Evolutionary conservation across 345 rosid genomes (phyloP).

Genomic region (Salix suchowensis): DNA sequence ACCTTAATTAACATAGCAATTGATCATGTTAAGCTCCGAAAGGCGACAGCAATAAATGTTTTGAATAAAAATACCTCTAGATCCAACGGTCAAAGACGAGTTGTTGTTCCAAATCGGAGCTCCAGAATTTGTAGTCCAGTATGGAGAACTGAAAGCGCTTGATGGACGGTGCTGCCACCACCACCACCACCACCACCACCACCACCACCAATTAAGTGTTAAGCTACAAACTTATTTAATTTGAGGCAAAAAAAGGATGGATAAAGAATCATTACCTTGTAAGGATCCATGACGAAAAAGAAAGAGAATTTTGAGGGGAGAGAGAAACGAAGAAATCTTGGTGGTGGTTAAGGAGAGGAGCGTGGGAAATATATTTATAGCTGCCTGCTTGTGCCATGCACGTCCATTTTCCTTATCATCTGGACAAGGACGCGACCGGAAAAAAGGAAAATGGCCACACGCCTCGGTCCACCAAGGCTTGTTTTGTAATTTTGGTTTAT

Average conservation of each 20-base stretch:
- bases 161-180: conserved; percentile 58
- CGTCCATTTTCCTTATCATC: neutral
- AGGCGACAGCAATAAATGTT: neutral
- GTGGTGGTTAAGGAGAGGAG: neutral
- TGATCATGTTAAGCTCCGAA: neutral
- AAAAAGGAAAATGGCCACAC: neutral
- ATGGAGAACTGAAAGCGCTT: conserved; percentile 56
- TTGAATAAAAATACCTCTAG: conserved; percentile 46
- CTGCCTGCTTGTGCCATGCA: neutral
- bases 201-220: neutral
- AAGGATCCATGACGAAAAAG: conserved; percentile 9
- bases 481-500: neutral
- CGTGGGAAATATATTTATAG: neutral
- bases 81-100: conserved; percentile 73
- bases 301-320: neutral
- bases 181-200: no score
- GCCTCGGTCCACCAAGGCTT: neutral
- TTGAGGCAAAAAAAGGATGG: neutral
- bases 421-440: neutral
- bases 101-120: conserved; percentile 78
- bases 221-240: no score
- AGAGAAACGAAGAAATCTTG: no score
- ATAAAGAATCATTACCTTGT: neutral
- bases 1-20: neutral
- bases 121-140: conserved; percentile 79